A percentile compares a stretch with the other conserved stretches of the same genome.
Evolutionary conservation across 768 basidiomycete species (phyloP).

Genomic region (Amanita phalloides): DNA sequence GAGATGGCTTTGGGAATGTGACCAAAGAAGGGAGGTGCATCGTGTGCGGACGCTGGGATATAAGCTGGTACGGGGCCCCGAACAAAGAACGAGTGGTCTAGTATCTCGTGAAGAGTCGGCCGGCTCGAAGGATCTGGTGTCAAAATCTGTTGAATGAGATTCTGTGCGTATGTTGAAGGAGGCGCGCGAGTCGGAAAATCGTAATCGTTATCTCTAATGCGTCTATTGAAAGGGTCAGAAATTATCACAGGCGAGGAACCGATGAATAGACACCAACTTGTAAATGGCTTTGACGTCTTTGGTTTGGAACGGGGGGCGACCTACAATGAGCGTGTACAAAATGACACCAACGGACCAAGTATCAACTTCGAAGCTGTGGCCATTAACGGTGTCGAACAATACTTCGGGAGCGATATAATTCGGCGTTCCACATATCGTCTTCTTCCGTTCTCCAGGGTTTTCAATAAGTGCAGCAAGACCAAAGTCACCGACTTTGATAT

Average conservation of each 20-base stretch:
- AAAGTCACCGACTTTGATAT: constrained; percentile 95
- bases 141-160: constrained; percentile 76
- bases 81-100: constrained; percentile 78
- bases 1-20: constrained; percentile 51
- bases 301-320: constrained; percentile 97
- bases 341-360: constrained; percentile 98
- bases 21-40: constrained; percentile 65
- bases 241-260: constrained; percentile 2
- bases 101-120: constrained; percentile 76
- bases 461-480: constrained; percentile 95
- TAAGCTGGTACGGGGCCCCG: constrained; percentile 70
- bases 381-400: constrained; percentile 88
- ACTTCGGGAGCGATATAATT: constrained; percentile 99
- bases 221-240: constrained; percentile 29
- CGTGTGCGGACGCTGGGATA: constrained; percentile 73
- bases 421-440: constrained; percentile 97
- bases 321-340: constrained; percentile 87
- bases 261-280: constrained; percentile 38
- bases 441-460: constrained; percentile 93
- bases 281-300: constrained; percentile 97
- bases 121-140: constrained; percentile 76
- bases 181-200: constrained; percentile 75
- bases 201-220: constrained; percentile 90
- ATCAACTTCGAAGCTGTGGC: constrained; percentile 97
- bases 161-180: constrained; percentile 61